These are phyloP conservation scores for Hypholoma sublateritium DNA, from an alignment of 768 basidiomycete species.

Conservation along the genomic window DNA sequence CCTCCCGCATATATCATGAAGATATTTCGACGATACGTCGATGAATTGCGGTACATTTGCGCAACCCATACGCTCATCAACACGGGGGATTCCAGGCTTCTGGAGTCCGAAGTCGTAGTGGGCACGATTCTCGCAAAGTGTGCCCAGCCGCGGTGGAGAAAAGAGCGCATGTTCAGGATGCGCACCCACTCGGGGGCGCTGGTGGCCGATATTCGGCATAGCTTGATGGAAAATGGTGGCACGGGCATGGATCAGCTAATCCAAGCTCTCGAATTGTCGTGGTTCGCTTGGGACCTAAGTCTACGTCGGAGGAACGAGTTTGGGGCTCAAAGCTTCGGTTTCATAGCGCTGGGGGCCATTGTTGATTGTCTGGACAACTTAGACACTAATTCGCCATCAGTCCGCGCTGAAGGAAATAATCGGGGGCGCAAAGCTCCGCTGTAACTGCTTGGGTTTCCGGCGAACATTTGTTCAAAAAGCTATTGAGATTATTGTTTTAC, in stretches of 20 bases:
- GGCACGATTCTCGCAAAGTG: conserved; percentile 76
- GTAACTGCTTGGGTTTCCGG: too few species aligned
- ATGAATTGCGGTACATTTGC: conserved; percentile 72
- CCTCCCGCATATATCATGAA: conserved; percentile 25
- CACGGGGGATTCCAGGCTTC: conserved; percentile 50
- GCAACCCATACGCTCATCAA: conserved; percentile 65
- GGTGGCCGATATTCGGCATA: conserved; percentile 46
- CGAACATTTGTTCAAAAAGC: too few species aligned
- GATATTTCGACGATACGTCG: conserved; percentile 52
- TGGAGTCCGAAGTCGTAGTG: conserved; percentile 73
- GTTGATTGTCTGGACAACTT: conserved; percentile 55
- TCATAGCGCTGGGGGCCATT: conserved; percentile 60
- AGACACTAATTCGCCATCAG: neutral
- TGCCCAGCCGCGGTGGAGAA: conserved; percentile 58
- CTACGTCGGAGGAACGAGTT: conserved; percentile 39
- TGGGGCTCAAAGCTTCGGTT: conserved; percentile 65
- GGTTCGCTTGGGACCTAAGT: conserved; percentile 66
- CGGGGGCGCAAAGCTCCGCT: too few species aligned
- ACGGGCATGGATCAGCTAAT: conserved; percentile 27
- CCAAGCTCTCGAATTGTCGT: conserved; percentile 50
- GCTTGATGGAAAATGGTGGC: conserved; percentile 31
- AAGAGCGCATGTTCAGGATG: conserved; percentile 62
- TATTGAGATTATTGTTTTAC: too few species aligned
- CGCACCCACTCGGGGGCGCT: conserved; percentile 51
- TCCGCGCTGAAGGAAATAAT: too few species aligned